phyloP scores from a whole-genome alignment of 306 rosid species.

The Cicer yamashitae region DNA sequence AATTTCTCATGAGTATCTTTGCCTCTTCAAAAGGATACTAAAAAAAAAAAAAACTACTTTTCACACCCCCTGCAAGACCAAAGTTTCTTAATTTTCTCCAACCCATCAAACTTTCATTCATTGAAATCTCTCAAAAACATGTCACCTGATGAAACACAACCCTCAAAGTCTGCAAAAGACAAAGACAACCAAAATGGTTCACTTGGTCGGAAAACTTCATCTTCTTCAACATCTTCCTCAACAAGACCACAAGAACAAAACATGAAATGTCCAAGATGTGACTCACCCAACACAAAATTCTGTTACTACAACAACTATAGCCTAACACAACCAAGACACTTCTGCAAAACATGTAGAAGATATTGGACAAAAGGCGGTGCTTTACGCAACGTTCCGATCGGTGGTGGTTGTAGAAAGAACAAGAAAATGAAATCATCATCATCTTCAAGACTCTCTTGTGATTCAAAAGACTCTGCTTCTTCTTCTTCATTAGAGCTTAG shows the following conservation, averaged over 20 bases:
- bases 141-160: slow-evolving; percentile 59
- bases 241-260: slow-evolving; percentile 58
- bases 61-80: slow-evolving; percentile 19
- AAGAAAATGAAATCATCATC: slow-evolving; percentile 73
- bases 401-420: slow-evolving; percentile 94
- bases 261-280: slow-evolving; percentile 83
- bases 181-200: slow-evolving; percentile 41
- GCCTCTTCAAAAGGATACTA: slow-evolving; percentile 68
- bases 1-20: slow-evolving; percentile 54
- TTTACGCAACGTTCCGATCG: slow-evolving; percentile 85
- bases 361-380: slow-evolving; percentile 99
- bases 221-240: slow-evolving; percentile 2
- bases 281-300: slow-evolving; percentile 93
- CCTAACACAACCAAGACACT: slow-evolving; percentile 91
- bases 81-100: slow-evolving; percentile 30
- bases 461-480: slow-evolving; percentile 56
- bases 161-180: slow-evolving; percentile 49
- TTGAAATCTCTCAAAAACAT: slow-evolving; percentile 43
- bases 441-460: slow-evolving; percentile 65
- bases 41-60: slow-evolving; percentile 25
- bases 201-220: slow-evolving; percentile 43
- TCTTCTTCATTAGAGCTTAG: slow-evolving; percentile 51
- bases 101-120: background rate
- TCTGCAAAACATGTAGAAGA: slow-evolving; percentile 94
- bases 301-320: slow-evolving; percentile 99